A percentile compares a stretch with the other conserved stretches of the same genome.
Evolutionary conservation across 805 yeast genomes (phyloP).

Genomic region (Debaryomyces tyrocola): DNA sequence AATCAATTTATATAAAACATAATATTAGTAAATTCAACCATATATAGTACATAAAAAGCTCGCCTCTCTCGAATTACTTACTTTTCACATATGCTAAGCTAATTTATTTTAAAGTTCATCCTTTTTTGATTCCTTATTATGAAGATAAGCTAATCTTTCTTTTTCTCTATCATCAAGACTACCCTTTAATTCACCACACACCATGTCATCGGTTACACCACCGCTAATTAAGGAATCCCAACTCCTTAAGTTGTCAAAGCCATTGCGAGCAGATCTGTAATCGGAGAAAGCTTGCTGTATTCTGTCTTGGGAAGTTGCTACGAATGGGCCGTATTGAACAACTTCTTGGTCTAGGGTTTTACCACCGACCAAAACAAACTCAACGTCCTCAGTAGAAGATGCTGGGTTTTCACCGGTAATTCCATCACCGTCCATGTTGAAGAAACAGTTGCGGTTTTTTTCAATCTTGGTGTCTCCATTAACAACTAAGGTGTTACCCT

Average conservation of each 20-base stretch:
- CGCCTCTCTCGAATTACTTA: too few species aligned
- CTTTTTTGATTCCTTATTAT: slow-evolving; percentile 3
- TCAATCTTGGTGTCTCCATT: slow-evolving; percentile 41
- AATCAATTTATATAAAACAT: slow-evolving; percentile 1
- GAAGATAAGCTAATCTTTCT: slow-evolving; percentile 12
- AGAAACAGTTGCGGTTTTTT: slow-evolving; percentile 56
- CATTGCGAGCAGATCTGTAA: slow-evolving; percentile 67
- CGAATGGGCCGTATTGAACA: slow-evolving; percentile 91
- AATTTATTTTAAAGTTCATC: slow-evolving; percentile 7
- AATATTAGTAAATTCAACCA: not conserved
- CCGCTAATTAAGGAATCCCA: slow-evolving; percentile 54
- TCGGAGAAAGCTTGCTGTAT: slow-evolving; percentile 70
- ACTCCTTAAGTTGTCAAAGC: slow-evolving; percentile 63
- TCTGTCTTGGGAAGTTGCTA: slow-evolving; percentile 65
- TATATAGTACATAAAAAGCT: not conserved
- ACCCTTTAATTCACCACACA: slow-evolving; percentile 38
- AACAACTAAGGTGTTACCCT: slow-evolving; percentile 55
- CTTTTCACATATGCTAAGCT: too few species aligned
- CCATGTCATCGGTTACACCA: slow-evolving; percentile 44
- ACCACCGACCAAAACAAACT: slow-evolving; percentile 78
- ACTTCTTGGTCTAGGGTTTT: slow-evolving; percentile 68
- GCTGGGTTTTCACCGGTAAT: slow-evolving; percentile 46
- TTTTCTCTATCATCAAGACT: slow-evolving; percentile 28
- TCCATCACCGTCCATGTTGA: slow-evolving; percentile 66
- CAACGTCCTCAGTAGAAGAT: slow-evolving; percentile 47